Evolutionary conservation across 2,329 filamentous ascomycete genomes (phyloP), one percentile per base, ranked within the genome.

Genomic region (Xylariaceae sp.): DNA sequence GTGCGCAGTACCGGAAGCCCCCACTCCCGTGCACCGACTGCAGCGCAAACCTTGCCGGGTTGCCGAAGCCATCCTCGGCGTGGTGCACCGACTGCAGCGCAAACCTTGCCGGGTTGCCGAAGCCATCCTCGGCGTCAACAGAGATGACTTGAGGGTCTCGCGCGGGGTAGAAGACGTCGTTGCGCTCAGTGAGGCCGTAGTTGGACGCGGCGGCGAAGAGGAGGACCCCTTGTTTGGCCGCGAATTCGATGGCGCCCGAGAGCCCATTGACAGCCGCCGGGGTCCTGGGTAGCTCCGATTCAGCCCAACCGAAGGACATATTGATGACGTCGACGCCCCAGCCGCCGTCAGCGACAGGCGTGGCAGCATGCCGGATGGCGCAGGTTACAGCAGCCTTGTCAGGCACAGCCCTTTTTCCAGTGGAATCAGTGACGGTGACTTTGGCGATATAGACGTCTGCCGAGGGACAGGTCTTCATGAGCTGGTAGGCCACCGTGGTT

Each of bases 281-380:
- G n/a, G 39, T 23, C 14, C 26, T 8, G 6, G 50, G 50, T 5
- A 53, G 33, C 40, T 46, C 50, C 14, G 50, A 39, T 12, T 45
- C 33, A 23, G 23, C 31, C 50, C 50, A 53, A 8, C 50, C 50
- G 33, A 53, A 53, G 3, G 50, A 53, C 50, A 53, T 53, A 33
- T 53, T 53, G 41, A 53, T 53, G 12, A 53, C 11, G 17, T 53
- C 50, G 41, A 53, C 50, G 14, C 41, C 50, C 50, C 50, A 53
- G 16, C 50, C 50, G 16, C 41, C 33, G 2, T 53, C 17, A 8
- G 23, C 24, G 14, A 33, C 26, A 1, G 50, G 33, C 2, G 11
- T 53, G 6, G 41, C 50, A 11, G 50, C 41, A 14, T 53, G 24
- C 1, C 34, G 40, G 14, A 53, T 53, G 6, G 41, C 41, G 23